phyloP scores from a whole-genome alignment of 495 filamentous ascomycete species.

The Lineolata rhizophorae region DNA sequence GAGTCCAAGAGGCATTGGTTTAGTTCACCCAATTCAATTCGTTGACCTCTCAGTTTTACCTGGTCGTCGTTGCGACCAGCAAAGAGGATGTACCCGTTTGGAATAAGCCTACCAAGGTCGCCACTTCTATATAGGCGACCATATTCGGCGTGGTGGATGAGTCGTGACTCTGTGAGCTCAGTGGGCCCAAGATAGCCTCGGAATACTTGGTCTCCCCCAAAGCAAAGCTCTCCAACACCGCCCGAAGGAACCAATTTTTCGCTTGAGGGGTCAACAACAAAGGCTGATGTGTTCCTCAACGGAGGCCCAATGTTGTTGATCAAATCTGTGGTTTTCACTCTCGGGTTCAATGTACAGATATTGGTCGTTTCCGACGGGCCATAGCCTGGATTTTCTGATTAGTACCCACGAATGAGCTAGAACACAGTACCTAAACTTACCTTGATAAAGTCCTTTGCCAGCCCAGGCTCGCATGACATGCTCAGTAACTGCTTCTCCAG shows the following conservation, averaged over 20 bases:
- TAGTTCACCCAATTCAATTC: slow-evolving; percentile 63
- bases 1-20: slow-evolving; percentile 29
- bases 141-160: slow-evolving; percentile 39
- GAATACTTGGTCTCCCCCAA: slow-evolving; percentile 58
- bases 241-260: slow-evolving; percentile 32
- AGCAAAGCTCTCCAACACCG: slow-evolving; percentile 58
- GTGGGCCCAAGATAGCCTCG: slow-evolving; percentile 44
- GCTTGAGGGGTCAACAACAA: slow-evolving; percentile 27
- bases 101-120: slow-evolving; percentile 47
- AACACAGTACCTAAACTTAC: slow-evolving; percentile 15
- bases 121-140: slow-evolving; percentile 52
- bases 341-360: slow-evolving; percentile 41
- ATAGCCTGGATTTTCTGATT: slow-evolving; percentile 35
- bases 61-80: slow-evolving; percentile 57
- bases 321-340: slow-evolving; percentile 20
- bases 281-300: slow-evolving; percentile 46
- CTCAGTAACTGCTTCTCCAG: slow-evolving; percentile 48
- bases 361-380: slow-evolving; percentile 54
- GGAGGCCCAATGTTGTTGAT: slow-evolving; percentile 41
- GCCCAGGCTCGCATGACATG: slow-evolving; percentile 44
- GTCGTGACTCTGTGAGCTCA: slow-evolving; percentile 30
- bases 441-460: slow-evolving; percentile 41
- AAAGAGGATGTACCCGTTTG: slow-evolving; percentile 47
- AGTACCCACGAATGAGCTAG: no score
- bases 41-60: slow-evolving; percentile 62